A percentile compares a stretch with the other conserved stretches of the same genome.
Conservation (phyloP, 1,139 yeast species). For the Fermentozyma sake region DNA sequence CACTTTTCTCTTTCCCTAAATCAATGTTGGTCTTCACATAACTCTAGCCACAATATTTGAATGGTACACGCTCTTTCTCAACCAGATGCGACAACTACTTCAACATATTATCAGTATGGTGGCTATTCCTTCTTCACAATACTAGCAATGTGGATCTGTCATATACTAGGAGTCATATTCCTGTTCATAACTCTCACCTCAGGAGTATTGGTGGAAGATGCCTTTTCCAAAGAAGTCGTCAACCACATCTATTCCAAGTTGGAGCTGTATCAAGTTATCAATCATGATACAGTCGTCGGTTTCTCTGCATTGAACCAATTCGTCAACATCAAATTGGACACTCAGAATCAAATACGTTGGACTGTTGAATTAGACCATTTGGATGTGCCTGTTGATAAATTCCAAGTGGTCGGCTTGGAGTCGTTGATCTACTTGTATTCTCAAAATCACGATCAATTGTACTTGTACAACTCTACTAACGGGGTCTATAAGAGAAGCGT, state of each 20-base stretch:
- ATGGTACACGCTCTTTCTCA: too few relatives aligned
- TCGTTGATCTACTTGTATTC: slow-evolving; percentile 15
- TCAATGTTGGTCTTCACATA: too few relatives aligned
- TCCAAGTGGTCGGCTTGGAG: slow-evolving; percentile 7
- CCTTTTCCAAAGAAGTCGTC: slow-evolving; percentile 34
- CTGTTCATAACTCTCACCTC: too few relatives aligned
- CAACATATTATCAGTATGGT: too few relatives aligned
- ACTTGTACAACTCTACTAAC: slow-evolving; percentile 13
- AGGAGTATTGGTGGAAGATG: slow-evolving; percentile 31
- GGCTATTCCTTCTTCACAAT: too few relatives aligned
- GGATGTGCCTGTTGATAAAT: slow-evolving; percentile 6
- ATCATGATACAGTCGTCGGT: slow-evolving; percentile 21
- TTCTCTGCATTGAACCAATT: slow-evolving; percentile 22
- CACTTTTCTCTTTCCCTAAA: too few relatives aligned
- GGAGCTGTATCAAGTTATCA: slow-evolving; percentile 11
- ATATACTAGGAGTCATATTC: too few relatives aligned
- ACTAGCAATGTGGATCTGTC: too few relatives aligned
- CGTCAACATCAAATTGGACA: slow-evolving; percentile 16
- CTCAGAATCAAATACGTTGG: slow-evolving; percentile 11
- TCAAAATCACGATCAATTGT: slow-evolving; percentile 7
- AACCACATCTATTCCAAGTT: slow-evolving; percentile 17
- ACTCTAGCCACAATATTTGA: too few relatives aligned
- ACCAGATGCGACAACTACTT: too few relatives aligned
- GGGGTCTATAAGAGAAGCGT: slow-evolving; percentile 16
- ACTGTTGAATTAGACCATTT: slow-evolving; percentile 14